Evolutionary conservation across 192 early-diverging fungal species (phyloP), one percentile per base, ranked within the genome.

Genomic region (Gaertneriomyces sp.): DNA sequence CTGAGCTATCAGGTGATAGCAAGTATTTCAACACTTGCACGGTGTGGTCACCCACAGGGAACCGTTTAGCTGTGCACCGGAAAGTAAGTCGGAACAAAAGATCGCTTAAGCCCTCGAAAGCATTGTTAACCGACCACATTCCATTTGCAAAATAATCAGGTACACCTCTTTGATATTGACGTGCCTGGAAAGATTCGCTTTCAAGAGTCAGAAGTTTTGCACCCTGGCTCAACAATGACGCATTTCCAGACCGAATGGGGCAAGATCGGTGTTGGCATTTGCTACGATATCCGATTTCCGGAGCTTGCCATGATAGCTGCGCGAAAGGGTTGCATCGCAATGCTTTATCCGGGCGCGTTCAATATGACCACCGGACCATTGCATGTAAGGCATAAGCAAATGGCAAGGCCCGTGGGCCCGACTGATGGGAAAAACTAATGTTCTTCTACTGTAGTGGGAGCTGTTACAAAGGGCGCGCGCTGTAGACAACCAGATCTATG

Each of bases 341-440:
- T 99, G 95, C 85, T 99, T 40, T 99, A 96, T 66, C 96, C 95
- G 4, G 96, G 93, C 2, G 95, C 94, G 0, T 98, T 98, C 76
- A 99, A 97, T 73, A 90, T 86, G 75, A 93, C 89, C 9, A 99
- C 96, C 3, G 96, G 96, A 16, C 94, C 95, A 1, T 59, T 95
- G 69, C 93, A 96, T 68, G 73, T 75, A 58, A 57, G 73, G 63
- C 25, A 33, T 33, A 0, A 33, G 25, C 0, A 33, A 33, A 33
- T 33, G 25, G 0, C 25, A 33, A 33, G 25, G 25, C 2, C 25
- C 25, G 25, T 2, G 1, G 25, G 25, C 25, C 25, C 2, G 25
- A 2, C 25, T 33, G 25, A 33, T 1, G 25, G 2, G 25, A 49
- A 49, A 14, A 46, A 19, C 61, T 64, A 41, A 64, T 61, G 10